These are phyloP conservation scores for Picea glauca DNA, from an alignment of 75 land plant species.

Conservation along the genomic window DNA sequence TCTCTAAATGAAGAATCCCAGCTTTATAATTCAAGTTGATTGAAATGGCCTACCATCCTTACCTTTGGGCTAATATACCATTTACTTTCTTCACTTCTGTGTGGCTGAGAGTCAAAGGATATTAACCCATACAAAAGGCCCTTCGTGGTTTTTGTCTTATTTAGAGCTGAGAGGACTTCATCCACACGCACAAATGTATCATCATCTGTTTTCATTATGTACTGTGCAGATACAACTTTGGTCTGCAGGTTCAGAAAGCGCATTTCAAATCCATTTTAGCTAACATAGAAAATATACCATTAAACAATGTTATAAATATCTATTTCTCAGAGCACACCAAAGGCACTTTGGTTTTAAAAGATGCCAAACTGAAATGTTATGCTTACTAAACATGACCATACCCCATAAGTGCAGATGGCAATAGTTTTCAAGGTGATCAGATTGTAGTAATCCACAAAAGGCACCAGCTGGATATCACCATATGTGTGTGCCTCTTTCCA, in stretches of 20 bases:
- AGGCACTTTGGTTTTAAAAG: neutral
- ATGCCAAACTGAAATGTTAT: neutral
- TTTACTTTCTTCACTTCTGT: conserved; percentile 74
- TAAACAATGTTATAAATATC: neutral
- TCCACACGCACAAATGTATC: conserved; percentile 97
- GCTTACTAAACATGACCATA: conserved; percentile 23
- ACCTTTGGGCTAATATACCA: conserved; percentile 90
- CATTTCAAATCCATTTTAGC: neutral
- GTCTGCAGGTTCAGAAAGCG: conserved; percentile 46
- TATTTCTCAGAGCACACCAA: neutral
- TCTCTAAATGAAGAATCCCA: neutral
- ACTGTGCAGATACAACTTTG: conserved; percentile 71
- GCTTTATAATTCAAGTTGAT: neutral
- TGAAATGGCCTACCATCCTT: neutral
- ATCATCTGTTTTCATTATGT: conserved; percentile 99
- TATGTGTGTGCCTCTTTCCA: conserved; percentile 87
- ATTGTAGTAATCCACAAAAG: conserved; percentile 96
- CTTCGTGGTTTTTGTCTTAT: conserved; percentile 23
- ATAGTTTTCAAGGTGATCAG: conserved; percentile 88
- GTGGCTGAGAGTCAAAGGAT: conserved; percentile 57
- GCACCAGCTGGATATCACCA: conserved; percentile 93
- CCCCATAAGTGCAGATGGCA: conserved; percentile 98
- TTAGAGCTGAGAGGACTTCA: conserved; percentile 61
- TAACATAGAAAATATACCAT: neutral
- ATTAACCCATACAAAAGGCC: conserved; percentile 85